phyloP scores from a whole-genome alignment of 345 rosid genomes.

The Salix koriyanagi region DNA sequence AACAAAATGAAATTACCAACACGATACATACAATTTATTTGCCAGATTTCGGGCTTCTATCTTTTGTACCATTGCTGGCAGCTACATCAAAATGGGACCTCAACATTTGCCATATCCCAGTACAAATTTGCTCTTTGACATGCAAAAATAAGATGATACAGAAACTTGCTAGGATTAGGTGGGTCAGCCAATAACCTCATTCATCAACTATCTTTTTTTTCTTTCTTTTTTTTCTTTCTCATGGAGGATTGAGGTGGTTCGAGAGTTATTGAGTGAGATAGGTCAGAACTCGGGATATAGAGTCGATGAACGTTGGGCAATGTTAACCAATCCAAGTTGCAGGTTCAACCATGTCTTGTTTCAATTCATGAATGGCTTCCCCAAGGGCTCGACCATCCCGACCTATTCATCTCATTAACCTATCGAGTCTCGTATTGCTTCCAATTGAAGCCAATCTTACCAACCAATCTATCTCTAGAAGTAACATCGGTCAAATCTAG shows the following conservation, averaged over 20 bases:
- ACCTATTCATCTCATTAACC: not conserved
- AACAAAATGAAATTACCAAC: too few species aligned
- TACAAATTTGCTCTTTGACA: not conserved
- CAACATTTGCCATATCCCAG: not conserved
- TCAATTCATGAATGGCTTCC: not conserved
- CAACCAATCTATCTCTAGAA: not conserved
- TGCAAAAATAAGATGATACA: not conserved
- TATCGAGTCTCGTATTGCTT: not conserved
- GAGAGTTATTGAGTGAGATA: not conserved
- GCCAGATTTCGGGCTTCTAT: not conserved
- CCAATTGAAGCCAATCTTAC: not conserved
- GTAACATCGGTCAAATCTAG: not conserved
- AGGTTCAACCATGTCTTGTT: not conserved
- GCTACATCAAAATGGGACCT: not conserved
- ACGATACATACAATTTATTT: not conserved
- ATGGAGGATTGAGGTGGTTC: not conserved
- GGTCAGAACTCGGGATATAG: not conserved
- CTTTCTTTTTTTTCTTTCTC: not conserved
- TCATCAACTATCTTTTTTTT: not conserved
- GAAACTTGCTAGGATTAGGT: not conserved
- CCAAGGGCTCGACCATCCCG: not conserved
- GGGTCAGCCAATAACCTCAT: not conserved
- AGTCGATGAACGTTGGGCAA: not conserved
- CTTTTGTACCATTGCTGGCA: not conserved
- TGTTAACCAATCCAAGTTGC: not conserved